Evolutionary conservation across 2,329 filamentous ascomycete species (phyloP), one percentile per base, ranked within the genome.

Genomic region (Fusarium nodosum): DNA sequence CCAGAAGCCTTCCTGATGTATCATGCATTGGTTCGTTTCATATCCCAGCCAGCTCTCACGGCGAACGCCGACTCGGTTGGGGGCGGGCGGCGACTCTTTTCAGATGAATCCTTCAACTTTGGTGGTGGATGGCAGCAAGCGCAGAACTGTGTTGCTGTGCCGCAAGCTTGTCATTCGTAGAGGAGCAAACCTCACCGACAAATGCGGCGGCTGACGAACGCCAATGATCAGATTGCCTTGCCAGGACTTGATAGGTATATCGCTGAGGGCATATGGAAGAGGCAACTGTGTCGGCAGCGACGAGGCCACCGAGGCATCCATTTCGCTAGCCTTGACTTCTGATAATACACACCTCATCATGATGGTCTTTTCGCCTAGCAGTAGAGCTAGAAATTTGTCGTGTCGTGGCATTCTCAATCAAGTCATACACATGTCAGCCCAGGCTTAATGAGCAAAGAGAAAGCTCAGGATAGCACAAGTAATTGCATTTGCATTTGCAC

Each of bases 1-100:
- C 72, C 66, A 64, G 72, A 74, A 74, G 63, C 69, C 59, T 74
- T 71, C 72, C 64, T 65, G 24, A 68, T 67, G 56, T 54, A 63
- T 57, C 64, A n/a, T 63, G 44, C 68, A 53, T 68, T 54, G 46
- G 46, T 45, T 64, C n/a, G 56, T 63, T 69, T 67, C 62, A 50
- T 34, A 47, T 45, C 44, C 53, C 22, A 36, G 55, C 48, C 41
- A 34, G 31, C 34, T 57, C 42, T 28, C 30, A 39, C 54, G 64
- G 52, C 53, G 52, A 65, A 65, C 38, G 47, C 60, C 64, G 55
- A 52, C 33, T 10, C 7, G 31, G 24, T 44, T 41, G 55, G 67
- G 67, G 67, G 58, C 52, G 36, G 42, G 58, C 52, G 36, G 45
- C 18, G 24, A 39, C 38, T 39, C 33, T 47, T 26, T 38, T 28